These are phyloP conservation scores for Brassica balearica DNA, from an alignment of 441 rosid genomes.

Conservation along the genomic window DNA sequence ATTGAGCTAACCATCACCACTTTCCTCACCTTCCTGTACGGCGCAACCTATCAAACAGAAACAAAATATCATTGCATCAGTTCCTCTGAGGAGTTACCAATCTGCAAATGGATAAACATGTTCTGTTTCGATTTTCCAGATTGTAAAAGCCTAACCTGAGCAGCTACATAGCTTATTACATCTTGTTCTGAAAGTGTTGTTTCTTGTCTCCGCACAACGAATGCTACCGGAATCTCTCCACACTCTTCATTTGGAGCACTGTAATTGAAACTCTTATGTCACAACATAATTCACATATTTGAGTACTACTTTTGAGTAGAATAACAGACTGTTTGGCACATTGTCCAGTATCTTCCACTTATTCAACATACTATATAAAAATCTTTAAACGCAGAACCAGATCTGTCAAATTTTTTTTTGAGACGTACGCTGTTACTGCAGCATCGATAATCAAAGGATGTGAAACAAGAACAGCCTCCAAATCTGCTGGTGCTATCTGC, in stretches of 20 bases:
- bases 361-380: not conserved
- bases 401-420: too few species aligned
- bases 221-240: constrained; percentile 90
- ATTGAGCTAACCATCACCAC: constrained; percentile 66
- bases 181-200: constrained; percentile 56
- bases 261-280: not conserved
- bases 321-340: constrained; percentile 9
- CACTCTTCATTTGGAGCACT: constrained; percentile 59
- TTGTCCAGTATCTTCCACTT: constrained; percentile 2
- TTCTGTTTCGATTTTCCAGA: too few species aligned
- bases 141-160: constrained; percentile 52
- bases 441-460: constrained; percentile 81
- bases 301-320: not conserved
- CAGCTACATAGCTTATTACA: constrained; percentile 63
- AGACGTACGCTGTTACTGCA: constrained; percentile 74
- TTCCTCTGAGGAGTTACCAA: not conserved
- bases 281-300: constrained; percentile 2
- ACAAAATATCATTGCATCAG: not conserved
- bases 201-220: constrained; percentile 66
- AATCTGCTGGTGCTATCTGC: constrained; percentile 93
- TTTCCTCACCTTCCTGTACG: constrained; percentile 81
- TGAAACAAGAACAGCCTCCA: constrained; percentile 69
- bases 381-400: constrained; percentile 3
- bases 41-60: constrained; percentile 62
- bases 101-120: too few species aligned